phyloP scores from a whole-genome alignment of 139 green algal species.

The Pleodorina starrii region DNA sequence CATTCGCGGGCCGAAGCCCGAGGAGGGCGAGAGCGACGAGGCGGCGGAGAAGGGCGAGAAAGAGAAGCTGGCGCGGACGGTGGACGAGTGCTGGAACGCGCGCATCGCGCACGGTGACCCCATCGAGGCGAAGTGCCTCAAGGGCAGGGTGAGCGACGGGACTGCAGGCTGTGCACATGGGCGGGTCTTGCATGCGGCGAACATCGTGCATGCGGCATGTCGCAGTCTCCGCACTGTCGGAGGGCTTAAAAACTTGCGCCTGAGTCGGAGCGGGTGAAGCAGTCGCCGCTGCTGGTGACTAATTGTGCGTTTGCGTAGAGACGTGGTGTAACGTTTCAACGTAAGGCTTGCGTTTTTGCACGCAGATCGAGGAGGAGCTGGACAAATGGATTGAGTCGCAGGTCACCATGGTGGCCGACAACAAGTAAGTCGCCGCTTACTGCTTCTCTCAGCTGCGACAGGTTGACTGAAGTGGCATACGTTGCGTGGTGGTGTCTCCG shows the following conservation, averaged over 20 bases:
- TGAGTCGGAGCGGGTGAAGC: no score
- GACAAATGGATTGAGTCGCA: slow-evolving; percentile 82
- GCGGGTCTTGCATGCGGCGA: no score
- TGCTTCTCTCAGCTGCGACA: no score
- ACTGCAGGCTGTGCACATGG: no score
- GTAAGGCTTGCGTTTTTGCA: background rate
- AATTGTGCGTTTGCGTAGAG: no score
- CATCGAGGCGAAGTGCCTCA: slow-evolving; percentile 70
- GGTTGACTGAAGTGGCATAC: no score
- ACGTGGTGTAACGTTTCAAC: no score
- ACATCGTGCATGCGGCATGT: no score
- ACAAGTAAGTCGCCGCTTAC: slow-evolving; percentile 74
- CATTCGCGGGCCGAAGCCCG: slow-evolving; percentile 34
- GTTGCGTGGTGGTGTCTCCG: no score
- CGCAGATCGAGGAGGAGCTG: slow-evolving; percentile 73
- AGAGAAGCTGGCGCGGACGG: slow-evolving; percentile 51
- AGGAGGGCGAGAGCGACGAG: slow-evolving; percentile 47
- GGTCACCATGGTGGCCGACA: slow-evolving; percentile 80
- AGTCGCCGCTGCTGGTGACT: no score
- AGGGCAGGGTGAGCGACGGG: slow-evolving; percentile 57
- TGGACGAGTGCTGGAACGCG: slow-evolving; percentile 71
- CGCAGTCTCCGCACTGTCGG: no score
- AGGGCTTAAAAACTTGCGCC: no score
- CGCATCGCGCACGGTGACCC: slow-evolving; percentile 73
- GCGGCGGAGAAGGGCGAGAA: slow-evolving; percentile 34